These are phyloP conservation scores for Chytriomyces sp. DNA, from an alignment of 192 early-diverging fungal species.

Conservation along the genomic window DNA sequence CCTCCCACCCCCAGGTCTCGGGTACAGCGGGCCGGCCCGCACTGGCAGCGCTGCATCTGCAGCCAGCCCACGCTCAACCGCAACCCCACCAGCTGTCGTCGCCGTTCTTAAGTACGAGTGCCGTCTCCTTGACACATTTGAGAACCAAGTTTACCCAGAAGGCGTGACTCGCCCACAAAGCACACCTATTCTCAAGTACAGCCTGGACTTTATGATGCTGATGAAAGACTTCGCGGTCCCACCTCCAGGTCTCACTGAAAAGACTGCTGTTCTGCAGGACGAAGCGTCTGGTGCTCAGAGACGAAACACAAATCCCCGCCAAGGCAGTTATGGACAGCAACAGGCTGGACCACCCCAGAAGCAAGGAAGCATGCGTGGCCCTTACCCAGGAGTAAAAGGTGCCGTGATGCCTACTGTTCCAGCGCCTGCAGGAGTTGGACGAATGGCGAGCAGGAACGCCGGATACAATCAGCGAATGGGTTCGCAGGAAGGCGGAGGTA, in stretches of 20 bases:
- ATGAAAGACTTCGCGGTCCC: slow-evolving; percentile 70
- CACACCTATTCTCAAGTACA: slow-evolving; percentile 68
- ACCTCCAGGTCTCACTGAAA: slow-evolving; percentile 57
- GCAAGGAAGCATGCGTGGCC: not conserved
- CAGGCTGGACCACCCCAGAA: not conserved
- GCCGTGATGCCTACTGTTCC: slow-evolving; percentile 22
- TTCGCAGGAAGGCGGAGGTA: slow-evolving; percentile 7
- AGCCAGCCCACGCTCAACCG: slow-evolving; percentile 10
- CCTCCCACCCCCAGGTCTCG: not conserved
- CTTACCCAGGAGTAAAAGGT: not conserved
- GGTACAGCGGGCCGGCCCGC: not conserved
- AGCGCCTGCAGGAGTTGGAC: not conserved
- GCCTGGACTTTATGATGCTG: slow-evolving; percentile 78
- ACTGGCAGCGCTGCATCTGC: slow-evolving; percentile 10
- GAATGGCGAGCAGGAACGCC: not conserved
- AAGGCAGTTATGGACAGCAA: slow-evolving; percentile 37
- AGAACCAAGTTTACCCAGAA: slow-evolving; percentile 60
- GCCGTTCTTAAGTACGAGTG: slow-evolving; percentile 8
- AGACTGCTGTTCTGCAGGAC: not conserved
- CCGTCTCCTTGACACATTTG: slow-evolving; percentile 39
- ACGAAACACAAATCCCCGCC: slow-evolving; percentile 38
- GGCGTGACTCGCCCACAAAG: slow-evolving; percentile 52
- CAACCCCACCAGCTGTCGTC: slow-evolving; percentile 25
- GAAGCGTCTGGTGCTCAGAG: slow-evolving; percentile 11
- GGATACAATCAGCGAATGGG: slow-evolving; percentile 26